Percentiles rank a stretch among this genome's conserved stretches.
Evolutionary conservation across 352 stramenopile species (phyloP).

Genomic region (Peronospora belbahrii): DNA sequence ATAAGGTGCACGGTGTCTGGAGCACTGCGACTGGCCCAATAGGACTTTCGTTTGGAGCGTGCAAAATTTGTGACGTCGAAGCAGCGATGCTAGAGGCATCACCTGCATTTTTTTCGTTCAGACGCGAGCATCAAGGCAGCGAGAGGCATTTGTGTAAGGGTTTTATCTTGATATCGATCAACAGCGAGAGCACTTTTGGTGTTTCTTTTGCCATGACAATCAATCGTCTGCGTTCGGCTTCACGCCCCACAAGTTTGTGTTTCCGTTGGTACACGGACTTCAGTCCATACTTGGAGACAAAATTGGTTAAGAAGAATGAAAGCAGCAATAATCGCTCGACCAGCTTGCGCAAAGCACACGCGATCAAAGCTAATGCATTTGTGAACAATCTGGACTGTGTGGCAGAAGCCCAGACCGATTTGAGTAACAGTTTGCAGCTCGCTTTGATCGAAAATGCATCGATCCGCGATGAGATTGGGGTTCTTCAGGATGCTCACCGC

Average conservation of each 20-base stretch:
- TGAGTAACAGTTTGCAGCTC: constrained; percentile 55
- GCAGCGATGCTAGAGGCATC: constrained; percentile 60
- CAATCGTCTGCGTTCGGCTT: constrained; percentile 44
- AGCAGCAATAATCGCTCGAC: constrained; percentile 5
- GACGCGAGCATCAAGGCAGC: constrained; percentile 22
- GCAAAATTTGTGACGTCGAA: constrained; percentile 53
- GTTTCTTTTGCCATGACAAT: constrained; percentile 43
- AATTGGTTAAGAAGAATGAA: constrained; percentile 32
- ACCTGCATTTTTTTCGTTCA: constrained; percentile 55
- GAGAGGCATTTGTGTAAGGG: constrained; percentile 62
- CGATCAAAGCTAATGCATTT: constrained; percentile 25
- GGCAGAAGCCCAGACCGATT: constrained; percentile 47
- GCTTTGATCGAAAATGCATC: constrained; percentile 71
- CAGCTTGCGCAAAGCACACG: constrained; percentile 5
- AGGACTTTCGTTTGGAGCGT: constrained; percentile 43
- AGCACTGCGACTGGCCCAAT: constrained; percentile 51
- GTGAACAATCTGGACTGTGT: constrained; percentile 48
- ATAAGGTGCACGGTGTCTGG: constrained; percentile 57
- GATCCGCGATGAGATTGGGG: constrained; percentile 56
- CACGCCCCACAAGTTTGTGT: constrained; percentile 55
- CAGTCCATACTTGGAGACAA: constrained; percentile 66
- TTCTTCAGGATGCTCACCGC: constrained; percentile 45
- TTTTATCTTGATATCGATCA: constrained; percentile 68
- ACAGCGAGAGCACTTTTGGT: constrained; percentile 73
- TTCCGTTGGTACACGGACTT: constrained; percentile 80